Conservation (phyloP, 2,329 filamentous ascomycete genomes). For the Phoma herbarum region DNA sequence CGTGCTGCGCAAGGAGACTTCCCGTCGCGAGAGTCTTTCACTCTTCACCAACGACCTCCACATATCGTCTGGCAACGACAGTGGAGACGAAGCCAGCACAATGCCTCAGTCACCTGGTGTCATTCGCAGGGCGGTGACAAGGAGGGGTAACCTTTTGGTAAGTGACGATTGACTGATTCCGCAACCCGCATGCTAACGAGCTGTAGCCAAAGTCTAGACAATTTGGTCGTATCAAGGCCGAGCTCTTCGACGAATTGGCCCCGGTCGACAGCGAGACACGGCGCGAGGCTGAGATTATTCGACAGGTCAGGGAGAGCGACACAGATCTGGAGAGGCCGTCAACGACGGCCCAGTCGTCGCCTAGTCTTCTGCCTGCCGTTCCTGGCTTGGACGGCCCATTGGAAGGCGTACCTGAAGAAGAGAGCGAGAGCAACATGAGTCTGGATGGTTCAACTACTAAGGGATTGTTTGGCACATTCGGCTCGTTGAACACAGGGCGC, state of each 20-base stretch:
- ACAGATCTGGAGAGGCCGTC: slow-evolving; percentile 64
- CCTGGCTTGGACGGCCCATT: slow-evolving; percentile 65
- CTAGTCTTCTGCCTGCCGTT: slow-evolving; percentile 67
- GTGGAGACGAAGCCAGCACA: slow-evolving; percentile 70
- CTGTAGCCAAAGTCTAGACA: slow-evolving; percentile 90
- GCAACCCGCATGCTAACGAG: slow-evolving; percentile 25
- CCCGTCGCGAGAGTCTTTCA: slow-evolving; percentile 86
- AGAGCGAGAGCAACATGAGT: slow-evolving; percentile 65
- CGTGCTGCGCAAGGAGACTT: slow-evolving; percentile 58
- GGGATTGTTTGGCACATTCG: slow-evolving; percentile 71
- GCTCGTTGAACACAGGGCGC: slow-evolving; percentile 78
- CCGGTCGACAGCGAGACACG: slow-evolving; percentile 89
- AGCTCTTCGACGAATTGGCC: slow-evolving; percentile 84
- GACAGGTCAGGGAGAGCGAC: slow-evolving; percentile 92
- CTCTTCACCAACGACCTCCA: slow-evolving; percentile 89
- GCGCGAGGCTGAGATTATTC: slow-evolving; percentile 93
- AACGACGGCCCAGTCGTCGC: slow-evolving; percentile 72
- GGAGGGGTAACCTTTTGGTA: slow-evolving; percentile 88
- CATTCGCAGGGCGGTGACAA: slow-evolving; percentile 81
- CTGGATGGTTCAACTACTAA: slow-evolving; percentile 52
- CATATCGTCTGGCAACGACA: slow-evolving; percentile 80
- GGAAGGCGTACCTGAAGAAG: slow-evolving; percentile 75
- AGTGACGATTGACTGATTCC: slow-evolving; percentile 43
- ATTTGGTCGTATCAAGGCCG: slow-evolving; percentile 91
- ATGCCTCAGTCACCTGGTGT: slow-evolving; percentile 71